Base-by-base conservation (phyloP, 257 asterid species). In the Galeopsis tetrahit region DNA sequence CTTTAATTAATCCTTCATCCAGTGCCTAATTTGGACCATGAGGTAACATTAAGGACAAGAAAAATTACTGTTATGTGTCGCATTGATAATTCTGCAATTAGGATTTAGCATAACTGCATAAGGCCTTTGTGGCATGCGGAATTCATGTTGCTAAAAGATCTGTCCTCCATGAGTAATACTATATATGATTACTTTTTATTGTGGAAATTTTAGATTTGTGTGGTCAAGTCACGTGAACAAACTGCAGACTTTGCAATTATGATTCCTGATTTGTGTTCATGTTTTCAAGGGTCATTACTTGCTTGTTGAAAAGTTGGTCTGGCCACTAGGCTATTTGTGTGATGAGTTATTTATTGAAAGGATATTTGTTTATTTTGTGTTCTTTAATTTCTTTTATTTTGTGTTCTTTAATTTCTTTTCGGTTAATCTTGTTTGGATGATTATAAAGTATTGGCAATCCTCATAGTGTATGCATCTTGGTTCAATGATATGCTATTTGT, bases 221-320 rank as follows among this genome's bases (percentile, higher is more conserved):
- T 53, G 42, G 10, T 62, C 10, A 36, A 39, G 3, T 15, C 40
- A 9, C 7, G 7, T 0, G 39, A 34, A 9, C 59, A 10, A 10
- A 63, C 2, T 63, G 72, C 57, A 48, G 43, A 56, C 31, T 34
- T 14, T 0, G 40, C 42, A 68, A 3, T 21, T 53, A 32, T 49
- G 68, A 72, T 33, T 40, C 71, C 51, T 59, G 38, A 14, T 53
- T 36, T 17, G 1, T 55, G 62, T 70, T 70, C 15, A 31, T 14
- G 68, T 36, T 17, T 58, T 32, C n/a, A 58, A n/a, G 48, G 57
- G 57, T 43, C 33, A 34, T 66, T 28, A 42, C 10, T 46, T 71
- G 56, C 58, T 58, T 64, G 69, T 46, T 57, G 32, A 71, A 34
- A 44, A 55, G 56, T 77, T 60, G 52, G 14, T 46, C 33, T 2